phyloP scores from a whole-genome alignment of 257 asterid genomes.

The Hygrophila difformis region DNA sequence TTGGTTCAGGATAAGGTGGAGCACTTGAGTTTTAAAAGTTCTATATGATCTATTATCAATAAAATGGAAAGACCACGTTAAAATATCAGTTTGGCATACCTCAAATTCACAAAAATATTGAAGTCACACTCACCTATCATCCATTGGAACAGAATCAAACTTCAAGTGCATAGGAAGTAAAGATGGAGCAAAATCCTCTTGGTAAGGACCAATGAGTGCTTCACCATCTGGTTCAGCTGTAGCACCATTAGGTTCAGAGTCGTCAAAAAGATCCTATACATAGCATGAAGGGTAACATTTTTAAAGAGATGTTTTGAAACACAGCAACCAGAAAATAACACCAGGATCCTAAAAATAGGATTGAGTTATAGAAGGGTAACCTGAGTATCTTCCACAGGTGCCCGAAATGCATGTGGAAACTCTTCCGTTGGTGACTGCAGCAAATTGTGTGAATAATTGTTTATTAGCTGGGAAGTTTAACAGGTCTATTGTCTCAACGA shows the following conservation, averaged over 20 bases:
- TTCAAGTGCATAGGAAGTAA: conserved; percentile 56
- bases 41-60: too few species aligned
- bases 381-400: conserved; percentile 68
- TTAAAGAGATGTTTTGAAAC: conserved; percentile 1
- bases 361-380: conserved; percentile 27
- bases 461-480: too few species aligned
- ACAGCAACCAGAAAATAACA: conserved; percentile 9
- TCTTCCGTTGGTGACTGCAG: conserved; percentile 41
- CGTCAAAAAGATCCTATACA: conserved; percentile 67
- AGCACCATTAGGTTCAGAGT: conserved; percentile 35
- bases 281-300: conserved; percentile 16
- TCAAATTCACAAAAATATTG: conserved; percentile 3
- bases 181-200: conserved; percentile 62
- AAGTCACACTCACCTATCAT: conserved; percentile 46
- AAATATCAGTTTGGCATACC: conserved; percentile 2
- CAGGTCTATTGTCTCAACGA: too few species aligned
- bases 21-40: too few species aligned
- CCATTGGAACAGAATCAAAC: conserved; percentile 64
- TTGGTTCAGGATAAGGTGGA: too few species aligned
- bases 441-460: conserved; percentile 12
- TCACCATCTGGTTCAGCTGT: conserved; percentile 28
- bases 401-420: conserved; percentile 43
- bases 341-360: conserved; percentile 12
- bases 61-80: not conserved
- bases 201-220: conserved; percentile 29